Evolutionary conservation across 306 rosid genomes (phyloP), one percentile per base, ranked within the genome.

Genomic region (Quercus dentata): DNA sequence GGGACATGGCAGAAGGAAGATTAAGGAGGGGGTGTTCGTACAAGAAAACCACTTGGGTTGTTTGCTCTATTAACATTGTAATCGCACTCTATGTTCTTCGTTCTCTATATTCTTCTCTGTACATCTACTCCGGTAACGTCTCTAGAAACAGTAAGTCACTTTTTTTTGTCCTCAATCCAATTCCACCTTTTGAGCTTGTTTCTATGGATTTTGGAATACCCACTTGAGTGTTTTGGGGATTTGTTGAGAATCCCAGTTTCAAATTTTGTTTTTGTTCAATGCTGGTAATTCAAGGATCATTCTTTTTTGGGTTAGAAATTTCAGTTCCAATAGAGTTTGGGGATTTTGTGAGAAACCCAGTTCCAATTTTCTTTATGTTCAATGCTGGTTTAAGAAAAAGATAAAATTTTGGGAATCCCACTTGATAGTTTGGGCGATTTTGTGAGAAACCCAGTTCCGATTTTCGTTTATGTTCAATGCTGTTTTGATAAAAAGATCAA

Each of bases 61-160:
- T 93, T 80, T 92, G 99, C 81, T 83, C 88, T 80, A 65, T 95
- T 90, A 95, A 95, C 89, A 95, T 95, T 83, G 86, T 86, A n/a
- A 81, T 93, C 79, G 96, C 99, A 75, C 97, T 95, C 78, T 93
- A 76, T 82, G 90, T 91, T 84, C 91, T 95, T 82, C 99, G 91
- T 18, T 86, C 90, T 77, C 97, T 95, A 33, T 95, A 93, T 87
- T 89, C 92, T 76, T 91, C 99, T 77, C 91, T 95, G 56, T 90
- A 93, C 64, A 85, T 95, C 86, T 92, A 92, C 84, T 85, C 99
- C 35, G 98, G 91, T 58, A 83, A 82, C 79, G 91, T 86, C 81
- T 84, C 88, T 8, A 68, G 81, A 72, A 83, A 80, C 75, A 78
- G 99, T 95, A 79, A 77, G 92, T 78, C 4, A 71, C 54, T 67